These are phyloP conservation scores for Paramecium octaurelia DNA, from an alignment of 73 alveolate species.

Conservation along the genomic window DNA sequence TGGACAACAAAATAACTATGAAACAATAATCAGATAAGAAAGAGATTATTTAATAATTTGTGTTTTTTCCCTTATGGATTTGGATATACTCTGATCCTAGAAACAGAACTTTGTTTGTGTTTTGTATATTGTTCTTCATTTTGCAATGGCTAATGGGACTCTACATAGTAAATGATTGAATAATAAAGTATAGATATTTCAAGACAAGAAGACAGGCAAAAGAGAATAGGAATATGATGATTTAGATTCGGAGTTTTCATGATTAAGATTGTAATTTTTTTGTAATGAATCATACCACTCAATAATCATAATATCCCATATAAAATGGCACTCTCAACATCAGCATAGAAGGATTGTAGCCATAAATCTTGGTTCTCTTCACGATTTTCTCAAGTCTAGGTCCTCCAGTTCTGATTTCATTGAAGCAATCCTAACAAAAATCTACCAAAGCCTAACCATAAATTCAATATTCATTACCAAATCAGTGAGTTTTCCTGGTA, in stretches of 20 bases:
- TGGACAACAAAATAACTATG: not conserved
- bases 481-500: conserved; percentile 5
- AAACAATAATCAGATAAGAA: not conserved
- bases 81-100: not conserved
- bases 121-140: not conserved
- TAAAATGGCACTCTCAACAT: not conserved
- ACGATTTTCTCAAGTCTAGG: not conserved
- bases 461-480: not conserved
- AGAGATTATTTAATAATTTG: not conserved
- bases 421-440: not conserved
- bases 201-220: not conserved
- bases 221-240: not conserved
- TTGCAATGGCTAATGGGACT: not conserved
- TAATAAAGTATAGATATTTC: not conserved
- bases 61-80: not conserved
- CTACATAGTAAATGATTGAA: not conserved
- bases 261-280: not conserved
- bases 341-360: conserved; percentile 1
- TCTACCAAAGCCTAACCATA: not conserved
- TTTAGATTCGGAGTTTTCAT: not conserved
- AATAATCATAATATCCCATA: conserved; percentile 30
- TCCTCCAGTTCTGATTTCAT: not conserved
- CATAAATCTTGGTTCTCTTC: not conserved
- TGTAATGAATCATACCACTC: not conserved
- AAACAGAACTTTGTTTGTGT: not conserved